A percentile compares a stretch with the other conserved stretches of the same genome.
Conservation (phyloP, 1,139 yeast species). For the Casaregolazyma lundiana region DNA sequence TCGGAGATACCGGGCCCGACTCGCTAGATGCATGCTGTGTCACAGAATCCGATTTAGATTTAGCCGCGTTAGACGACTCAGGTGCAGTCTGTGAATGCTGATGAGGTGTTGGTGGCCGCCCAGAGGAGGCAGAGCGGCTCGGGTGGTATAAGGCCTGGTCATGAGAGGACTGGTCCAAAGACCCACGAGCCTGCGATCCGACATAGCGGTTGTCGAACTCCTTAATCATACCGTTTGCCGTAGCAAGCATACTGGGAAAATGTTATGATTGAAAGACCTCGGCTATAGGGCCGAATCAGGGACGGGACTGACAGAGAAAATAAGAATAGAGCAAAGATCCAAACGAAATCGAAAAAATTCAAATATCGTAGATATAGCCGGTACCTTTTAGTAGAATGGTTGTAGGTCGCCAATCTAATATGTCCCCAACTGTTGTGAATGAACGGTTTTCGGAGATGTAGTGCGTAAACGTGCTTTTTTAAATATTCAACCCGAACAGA, state of each 20-base stretch:
- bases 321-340: too few species aligned
- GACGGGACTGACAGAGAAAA: too few species aligned
- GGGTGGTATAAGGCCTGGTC: not conserved
- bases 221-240: slow-evolving; percentile 8
- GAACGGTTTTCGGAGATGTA: too few species aligned
- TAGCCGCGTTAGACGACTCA: not conserved
- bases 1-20: slow-evolving; percentile 4
- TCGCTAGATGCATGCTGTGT: not conserved
- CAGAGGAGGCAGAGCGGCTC: not conserved
- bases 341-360: too few species aligned
- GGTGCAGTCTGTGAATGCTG: not conserved
- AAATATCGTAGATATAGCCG: too few species aligned
- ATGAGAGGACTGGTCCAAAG: not conserved
- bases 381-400: too few species aligned
- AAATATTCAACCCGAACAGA: too few species aligned
- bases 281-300: too few species aligned
- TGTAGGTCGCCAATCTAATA: too few species aligned
- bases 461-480: too few species aligned
- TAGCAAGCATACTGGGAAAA: slow-evolving; percentile 8
- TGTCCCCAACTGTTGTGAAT: too few species aligned
- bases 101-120: not conserved
- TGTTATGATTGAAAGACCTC: too few species aligned
- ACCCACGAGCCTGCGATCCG: slow-evolving; percentile 5
- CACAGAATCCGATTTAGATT: not conserved
- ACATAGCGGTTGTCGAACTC: slow-evolving; percentile 10